phyloP scores from a whole-genome alignment of 306 rosid species.

The Sechiopsis laciniata region DNA sequence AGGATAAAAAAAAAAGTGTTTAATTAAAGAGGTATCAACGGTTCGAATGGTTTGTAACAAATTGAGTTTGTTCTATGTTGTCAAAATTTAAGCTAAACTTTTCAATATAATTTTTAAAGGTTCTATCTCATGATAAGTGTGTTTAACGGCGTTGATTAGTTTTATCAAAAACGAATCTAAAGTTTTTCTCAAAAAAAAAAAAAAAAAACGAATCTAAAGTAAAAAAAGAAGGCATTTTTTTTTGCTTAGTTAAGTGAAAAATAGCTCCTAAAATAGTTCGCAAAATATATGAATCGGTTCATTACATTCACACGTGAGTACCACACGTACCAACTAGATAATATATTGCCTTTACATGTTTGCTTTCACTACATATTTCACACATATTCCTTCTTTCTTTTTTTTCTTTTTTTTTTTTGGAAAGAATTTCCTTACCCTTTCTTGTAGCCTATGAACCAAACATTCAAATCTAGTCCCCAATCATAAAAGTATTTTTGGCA shows the following conservation, averaged over 20 bases:
- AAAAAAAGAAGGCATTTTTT: background rate
- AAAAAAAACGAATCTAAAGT: background rate
- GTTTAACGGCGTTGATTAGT: background rate
- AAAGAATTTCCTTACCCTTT: constrained; percentile 11
- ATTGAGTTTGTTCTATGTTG: background rate
- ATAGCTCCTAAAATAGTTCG: background rate
- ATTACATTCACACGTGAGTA: background rate
- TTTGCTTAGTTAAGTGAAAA: background rate
- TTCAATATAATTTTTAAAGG: background rate
- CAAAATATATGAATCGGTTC: background rate
- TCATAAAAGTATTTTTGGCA: constrained; percentile 17
- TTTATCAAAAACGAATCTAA: background rate
- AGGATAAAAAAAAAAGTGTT: background rate
- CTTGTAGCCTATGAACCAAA: constrained; percentile 17
- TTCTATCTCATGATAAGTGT: background rate
- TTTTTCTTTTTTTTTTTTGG: too few relatives aligned
- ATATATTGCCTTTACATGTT: constrained; percentile 13
- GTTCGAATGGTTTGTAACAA: background rate
- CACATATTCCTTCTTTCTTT: constrained; percentile 23
- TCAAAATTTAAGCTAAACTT: background rate
- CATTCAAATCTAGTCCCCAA: constrained; percentile 12
- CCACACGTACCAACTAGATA: background rate
- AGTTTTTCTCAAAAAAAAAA: background rate
- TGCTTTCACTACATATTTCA: constrained; percentile 38
- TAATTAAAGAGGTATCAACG: too few relatives aligned